These are phyloP conservation scores for Tricholoma sp. DNA, from an alignment of 768 basidiomycete genomes.

Conservation along the genomic window DNA sequence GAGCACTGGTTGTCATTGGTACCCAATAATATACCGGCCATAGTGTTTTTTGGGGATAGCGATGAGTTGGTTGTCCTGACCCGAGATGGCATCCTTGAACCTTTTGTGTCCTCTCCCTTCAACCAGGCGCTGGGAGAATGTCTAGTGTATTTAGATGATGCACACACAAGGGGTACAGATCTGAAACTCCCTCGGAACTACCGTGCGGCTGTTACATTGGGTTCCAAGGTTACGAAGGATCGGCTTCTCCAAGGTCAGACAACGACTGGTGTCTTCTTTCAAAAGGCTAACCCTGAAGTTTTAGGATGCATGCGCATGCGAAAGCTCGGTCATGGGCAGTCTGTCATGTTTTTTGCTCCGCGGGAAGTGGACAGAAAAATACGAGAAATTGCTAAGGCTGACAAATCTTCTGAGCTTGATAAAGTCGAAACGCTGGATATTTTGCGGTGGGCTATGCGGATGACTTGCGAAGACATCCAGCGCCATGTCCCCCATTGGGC, in stretches of 20 bases:
- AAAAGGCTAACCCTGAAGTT: neutral
- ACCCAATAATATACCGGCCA: slow-evolving; percentile 29
- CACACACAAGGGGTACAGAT: slow-evolving; percentile 49
- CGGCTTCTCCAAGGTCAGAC: slow-evolving; percentile 42
- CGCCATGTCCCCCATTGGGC: slow-evolving; percentile 36
- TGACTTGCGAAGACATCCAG: slow-evolving; percentile 40
- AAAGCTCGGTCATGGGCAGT: slow-evolving; percentile 40
- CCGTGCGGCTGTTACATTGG: slow-evolving; percentile 44
- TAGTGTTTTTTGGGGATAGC: slow-evolving; percentile 36
- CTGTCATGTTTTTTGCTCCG: slow-evolving; percentile 44
- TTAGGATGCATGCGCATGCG: slow-evolving; percentile 53
- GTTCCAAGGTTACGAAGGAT: slow-evolving; percentile 48
- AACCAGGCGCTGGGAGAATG: slow-evolving; percentile 30
- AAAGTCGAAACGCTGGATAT: slow-evolving; percentile 26
- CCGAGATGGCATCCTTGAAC: slow-evolving; percentile 30
- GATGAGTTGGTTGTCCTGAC: slow-evolving; percentile 33
- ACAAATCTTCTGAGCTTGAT: slow-evolving; percentile 7
- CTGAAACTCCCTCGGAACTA: slow-evolving; percentile 39
- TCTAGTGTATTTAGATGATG: slow-evolving; percentile 48
- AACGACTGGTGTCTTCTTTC: neutral
- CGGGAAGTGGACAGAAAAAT: slow-evolving; percentile 34
- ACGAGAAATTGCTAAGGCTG: slow-evolving; percentile 20
- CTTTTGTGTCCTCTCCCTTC: slow-evolving; percentile 33
- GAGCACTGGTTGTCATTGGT: slow-evolving; percentile 32
- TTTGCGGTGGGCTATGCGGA: slow-evolving; percentile 38